Conservation (phyloP, 1,284 basidiomycete species). For the Malassezia brasiliensis region DNA sequence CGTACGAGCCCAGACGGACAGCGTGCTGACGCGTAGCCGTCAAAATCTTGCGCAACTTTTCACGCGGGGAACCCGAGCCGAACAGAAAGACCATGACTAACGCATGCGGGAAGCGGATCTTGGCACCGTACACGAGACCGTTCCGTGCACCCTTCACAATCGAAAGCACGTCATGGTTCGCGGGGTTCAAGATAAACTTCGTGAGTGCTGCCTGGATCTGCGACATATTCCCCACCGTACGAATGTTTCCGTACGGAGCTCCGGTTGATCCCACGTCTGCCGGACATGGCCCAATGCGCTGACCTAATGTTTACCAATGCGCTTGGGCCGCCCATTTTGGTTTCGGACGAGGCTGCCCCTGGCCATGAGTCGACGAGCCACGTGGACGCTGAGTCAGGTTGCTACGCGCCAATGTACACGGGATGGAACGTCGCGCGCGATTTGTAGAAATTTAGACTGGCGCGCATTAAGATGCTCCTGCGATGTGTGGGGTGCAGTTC, state of each 20-base stretch:
- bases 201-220: slow-evolving; percentile 23
- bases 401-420: slow-evolving; percentile 1
- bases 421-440: background rate
- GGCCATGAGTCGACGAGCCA: background rate
- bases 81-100: slow-evolving; percentile 96
- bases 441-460: background rate
- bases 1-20: slow-evolving; percentile 81
- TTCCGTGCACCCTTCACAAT: slow-evolving; percentile 81
- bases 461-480: background rate
- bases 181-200: slow-evolving; percentile 53
- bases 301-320: no score
- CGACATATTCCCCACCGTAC: slow-evolving; percentile 1
- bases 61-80: slow-evolving; percentile 45
- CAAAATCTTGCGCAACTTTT: slow-evolving; percentile 62
- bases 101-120: slow-evolving; percentile 93
- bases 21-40: slow-evolving; percentile 82
- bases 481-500: background rate
- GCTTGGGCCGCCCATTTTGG: no score
- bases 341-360: no score
- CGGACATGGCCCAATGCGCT: no score
- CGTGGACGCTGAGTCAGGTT: background rate
- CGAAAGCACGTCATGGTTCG: slow-evolving; percentile 77
- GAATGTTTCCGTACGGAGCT: background rate
- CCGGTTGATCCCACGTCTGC: no score
- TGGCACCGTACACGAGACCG: slow-evolving; percentile 87